Base-by-base conservation (phyloP, 176 grass and related monocot species). In the Poa pratensis region DNA sequence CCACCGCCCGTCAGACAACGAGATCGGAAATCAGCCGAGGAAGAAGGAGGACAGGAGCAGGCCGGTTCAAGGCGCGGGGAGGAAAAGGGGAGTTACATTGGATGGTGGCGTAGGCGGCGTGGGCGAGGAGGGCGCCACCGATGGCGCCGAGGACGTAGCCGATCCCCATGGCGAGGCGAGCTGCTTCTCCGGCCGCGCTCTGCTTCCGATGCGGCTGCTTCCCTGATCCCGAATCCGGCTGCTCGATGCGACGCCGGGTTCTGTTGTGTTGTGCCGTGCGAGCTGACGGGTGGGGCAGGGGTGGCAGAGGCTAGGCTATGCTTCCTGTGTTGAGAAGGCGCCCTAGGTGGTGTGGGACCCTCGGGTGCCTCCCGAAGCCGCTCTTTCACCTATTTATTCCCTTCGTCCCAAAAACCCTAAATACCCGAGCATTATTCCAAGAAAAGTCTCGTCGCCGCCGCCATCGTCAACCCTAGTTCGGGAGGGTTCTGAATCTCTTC, bases 31-130 rank as follows among this genome's bases (percentile, higher is more conserved):
- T 20, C 57, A 0, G 15, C 23, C 2, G 17, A 2, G 16, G 48
- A 28, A 49, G 43, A 51, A 13, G 1, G 18, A 13, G 1, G 18
- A 13, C n/a, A 3, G 51, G 55, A 46, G 12, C 63, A 68, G 65
- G 39, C 24, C 2, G 37, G 18, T 9, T 9, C 35, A 6, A 27
- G 9, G 42, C 19, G 15, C 2, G 49, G 23, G 49, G 50, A 39
- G 83, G 63, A n/a, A 20, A 9, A 14, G 75, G 2, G 69, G 26
- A 5, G 43, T 63, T 89, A 94, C 93, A 98, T 79, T 95, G 93
- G 73, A 98, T 94, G 88, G 96, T 95, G 80, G 86, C 84, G 77
- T 93, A 94, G 28, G 91, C 96, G 64, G 91, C 93, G 85, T 98
- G 93, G 48, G 83, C 93, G 80, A 98, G 91, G 54, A 98, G 63